phyloP scores from a whole-genome alignment of 2,329 filamentous ascomycete genomes.

The Pleoardoris graminearum region DNA sequence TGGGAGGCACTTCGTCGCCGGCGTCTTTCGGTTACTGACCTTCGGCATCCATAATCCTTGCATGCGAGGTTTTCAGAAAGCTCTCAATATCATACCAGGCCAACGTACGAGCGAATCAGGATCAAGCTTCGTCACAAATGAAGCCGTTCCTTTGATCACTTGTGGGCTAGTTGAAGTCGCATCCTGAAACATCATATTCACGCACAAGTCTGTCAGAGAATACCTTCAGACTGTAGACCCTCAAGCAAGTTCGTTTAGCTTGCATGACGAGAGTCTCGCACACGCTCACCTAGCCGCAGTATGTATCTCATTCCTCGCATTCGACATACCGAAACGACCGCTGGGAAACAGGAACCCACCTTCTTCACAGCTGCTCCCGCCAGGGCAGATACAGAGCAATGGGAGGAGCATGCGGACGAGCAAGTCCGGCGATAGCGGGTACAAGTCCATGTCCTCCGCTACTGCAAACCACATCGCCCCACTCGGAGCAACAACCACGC shows the following conservation, averaged over 20 bases:
- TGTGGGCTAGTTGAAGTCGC: constrained; percentile 31
- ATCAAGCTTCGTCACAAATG: constrained; percentile 11
- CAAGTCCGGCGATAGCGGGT: constrained; percentile 36
- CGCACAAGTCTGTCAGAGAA: constrained; percentile 30
- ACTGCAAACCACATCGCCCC: constrained; percentile 19
- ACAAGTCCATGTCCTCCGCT: constrained; percentile 31
- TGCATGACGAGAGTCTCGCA: constrained; percentile 26
- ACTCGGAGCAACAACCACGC: constrained; percentile 2
- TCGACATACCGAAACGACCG: constrained; percentile 33
- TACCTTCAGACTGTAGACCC: constrained; percentile 26
- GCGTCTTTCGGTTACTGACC: constrained; percentile 34
- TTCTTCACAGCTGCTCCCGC: constrained; percentile 4
- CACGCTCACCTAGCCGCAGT: constrained; percentile 34
- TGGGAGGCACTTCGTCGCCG: constrained; percentile 27
- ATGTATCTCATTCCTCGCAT: constrained; percentile 34
- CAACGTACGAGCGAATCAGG: constrained; percentile 10
- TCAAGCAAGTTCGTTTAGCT: constrained; percentile 27
- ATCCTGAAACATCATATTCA: constrained; percentile 24
- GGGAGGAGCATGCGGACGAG: constrained; percentile 29
- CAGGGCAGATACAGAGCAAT: constrained; percentile 19
- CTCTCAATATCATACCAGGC: constrained; percentile 20
- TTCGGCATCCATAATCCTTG: constrained; percentile 27
- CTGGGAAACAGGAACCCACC: constrained; percentile 21
- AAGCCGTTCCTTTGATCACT: constrained; percentile 28
- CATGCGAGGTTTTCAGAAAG: constrained; percentile 23